Conservation (phyloP, 2,329 filamentous ascomycete genomes). For the Orbilia oligospora region DNA sequence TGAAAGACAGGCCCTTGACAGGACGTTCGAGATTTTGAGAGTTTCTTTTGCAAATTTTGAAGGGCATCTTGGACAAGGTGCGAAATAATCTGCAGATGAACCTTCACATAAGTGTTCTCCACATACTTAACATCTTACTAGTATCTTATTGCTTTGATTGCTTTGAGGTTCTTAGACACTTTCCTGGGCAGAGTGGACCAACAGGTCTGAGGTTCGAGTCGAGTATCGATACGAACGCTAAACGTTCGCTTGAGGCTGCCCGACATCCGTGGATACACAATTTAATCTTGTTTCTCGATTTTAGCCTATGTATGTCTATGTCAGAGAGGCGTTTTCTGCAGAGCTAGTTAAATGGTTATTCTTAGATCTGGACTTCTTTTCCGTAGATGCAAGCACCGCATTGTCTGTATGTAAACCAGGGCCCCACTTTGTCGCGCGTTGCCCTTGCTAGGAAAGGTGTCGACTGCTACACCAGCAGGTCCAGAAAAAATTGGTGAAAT, state of each 20-base stretch:
- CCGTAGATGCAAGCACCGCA: conserved; percentile 1
- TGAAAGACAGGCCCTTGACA: background rate
- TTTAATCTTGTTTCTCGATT: conserved; percentile 26
- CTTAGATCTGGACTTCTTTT: conserved; percentile 43
- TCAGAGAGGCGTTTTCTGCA: conserved; percentile 39
- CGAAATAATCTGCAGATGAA: conserved; percentile 16
- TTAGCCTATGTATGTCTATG: conserved; percentile 43
- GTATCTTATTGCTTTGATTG: conserved; percentile 15
- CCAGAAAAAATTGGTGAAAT: conserved; percentile 53
- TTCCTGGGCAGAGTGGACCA: conserved; percentile 2
- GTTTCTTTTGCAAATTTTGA: conserved; percentile 20
- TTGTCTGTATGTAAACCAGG: conserved; percentile 11
- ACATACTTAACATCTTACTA: conserved; percentile 4
- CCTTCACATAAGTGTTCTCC: background rate
- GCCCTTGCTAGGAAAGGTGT: conserved; percentile 50
- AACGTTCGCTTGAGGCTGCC: conserved; percentile 59
- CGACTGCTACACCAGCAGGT: background rate
- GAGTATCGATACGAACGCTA: conserved; percentile 40
- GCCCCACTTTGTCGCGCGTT: conserved; percentile 51
- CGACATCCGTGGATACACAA: conserved; percentile 54
- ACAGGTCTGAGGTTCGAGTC: background rate
- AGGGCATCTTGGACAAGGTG: background rate
- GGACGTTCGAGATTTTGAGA: conserved; percentile 20
- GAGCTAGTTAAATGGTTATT: conserved; percentile 34
- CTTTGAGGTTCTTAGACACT: conserved; percentile 7